A percentile compares a stretch with the other conserved stretches of the same genome.
Evolutionary conservation across 352 stramenopile species (phyloP).

Genomic region (Globisporangium nagaii): DNA sequence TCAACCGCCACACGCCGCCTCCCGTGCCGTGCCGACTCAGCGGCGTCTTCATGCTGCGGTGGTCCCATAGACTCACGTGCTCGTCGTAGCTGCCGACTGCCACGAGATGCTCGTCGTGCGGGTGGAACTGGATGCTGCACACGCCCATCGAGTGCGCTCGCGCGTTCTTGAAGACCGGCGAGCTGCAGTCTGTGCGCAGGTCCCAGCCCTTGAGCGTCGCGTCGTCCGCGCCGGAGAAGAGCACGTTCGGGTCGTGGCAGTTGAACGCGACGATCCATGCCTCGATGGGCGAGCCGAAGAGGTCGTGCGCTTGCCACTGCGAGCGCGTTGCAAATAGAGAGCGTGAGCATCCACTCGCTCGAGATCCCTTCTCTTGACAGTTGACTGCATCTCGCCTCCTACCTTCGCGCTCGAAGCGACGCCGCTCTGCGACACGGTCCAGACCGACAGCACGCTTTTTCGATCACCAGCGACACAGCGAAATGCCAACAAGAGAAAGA

Average conservation of each 20-base stretch:
- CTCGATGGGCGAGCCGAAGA: conserved; percentile 76
- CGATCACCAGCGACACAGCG: background rate
- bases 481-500: background rate
- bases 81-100: conserved; percentile 85
- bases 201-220: conserved; percentile 78
- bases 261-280: conserved; percentile 82
- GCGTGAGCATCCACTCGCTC: too few species aligned
- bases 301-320: conserved; percentile 69
- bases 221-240: conserved; percentile 82
- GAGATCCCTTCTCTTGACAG: too few species aligned
- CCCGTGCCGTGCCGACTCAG: conserved; percentile 41
- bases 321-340: too few species aligned
- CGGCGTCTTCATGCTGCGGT: conserved; percentile 51
- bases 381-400: background rate
- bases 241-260: conserved; percentile 64
- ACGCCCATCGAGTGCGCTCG: conserved; percentile 76
- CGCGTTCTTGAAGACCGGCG: conserved; percentile 52
- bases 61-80: conserved; percentile 71
- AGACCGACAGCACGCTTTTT: conserved; percentile 9
- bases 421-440: conserved; percentile 10
- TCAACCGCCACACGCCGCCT: conserved; percentile 78
- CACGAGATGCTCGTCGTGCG: conserved; percentile 50
- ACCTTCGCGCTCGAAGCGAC: conserved; percentile 8
- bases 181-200: conserved; percentile 23
- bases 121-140: conserved; percentile 83